Percentiles rank a stretch among this genome's conserved stretches.
These are phyloP conservation scores for Naganishia onofrii DNA, from an alignment of 768 basidiomycete species.

Conservation along the genomic window DNA sequence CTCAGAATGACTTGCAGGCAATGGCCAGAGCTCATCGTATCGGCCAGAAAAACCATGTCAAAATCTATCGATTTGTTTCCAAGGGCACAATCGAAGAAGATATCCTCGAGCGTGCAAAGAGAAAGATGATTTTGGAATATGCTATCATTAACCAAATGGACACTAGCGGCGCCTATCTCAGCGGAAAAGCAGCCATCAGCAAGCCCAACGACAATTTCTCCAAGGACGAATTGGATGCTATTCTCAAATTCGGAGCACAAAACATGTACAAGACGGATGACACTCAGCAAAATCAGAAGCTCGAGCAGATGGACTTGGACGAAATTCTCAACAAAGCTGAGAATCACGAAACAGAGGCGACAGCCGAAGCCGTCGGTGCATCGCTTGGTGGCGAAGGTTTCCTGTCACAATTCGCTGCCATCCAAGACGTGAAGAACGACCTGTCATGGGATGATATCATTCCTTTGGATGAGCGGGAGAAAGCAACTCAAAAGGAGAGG, in stretches of 20 bases:
- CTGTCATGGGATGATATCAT: constrained; percentile 97
- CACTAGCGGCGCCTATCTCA: constrained; percentile 92
- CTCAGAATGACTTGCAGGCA: constrained; percentile 96
- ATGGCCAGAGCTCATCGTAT: constrained; percentile 99
- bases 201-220: constrained; percentile 51
- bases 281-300: constrained; percentile 82
- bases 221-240: constrained; percentile 94
- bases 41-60: constrained; percentile 97
- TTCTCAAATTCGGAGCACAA: constrained; percentile 97
- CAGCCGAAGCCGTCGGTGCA: constrained; percentile 75
- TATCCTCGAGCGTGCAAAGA: constrained; percentile 93
- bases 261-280: constrained; percentile 99
- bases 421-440: constrained; percentile 97
- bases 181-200: constrained; percentile 64
- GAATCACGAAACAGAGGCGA: constrained; percentile 88
- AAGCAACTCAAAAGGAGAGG: constrained; percentile 62
- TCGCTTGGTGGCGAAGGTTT: constrained; percentile 98
- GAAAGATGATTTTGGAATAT: constrained; percentile 99
- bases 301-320: constrained; percentile 98
- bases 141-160: constrained; percentile 99
- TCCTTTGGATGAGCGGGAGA: constrained; percentile 82
- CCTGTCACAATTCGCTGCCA: constrained; percentile 87
- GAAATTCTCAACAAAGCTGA: constrained; percentile 96
- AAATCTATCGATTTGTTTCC: constrained; percentile 95
- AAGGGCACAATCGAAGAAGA: constrained; percentile 99